Percentiles rank a stretch among this genome's conserved stretches.
phyloP scores from a whole-genome alignment of 2,329 filamentous ascomycete genomes.

The Claviceps lovelessii region DNA sequence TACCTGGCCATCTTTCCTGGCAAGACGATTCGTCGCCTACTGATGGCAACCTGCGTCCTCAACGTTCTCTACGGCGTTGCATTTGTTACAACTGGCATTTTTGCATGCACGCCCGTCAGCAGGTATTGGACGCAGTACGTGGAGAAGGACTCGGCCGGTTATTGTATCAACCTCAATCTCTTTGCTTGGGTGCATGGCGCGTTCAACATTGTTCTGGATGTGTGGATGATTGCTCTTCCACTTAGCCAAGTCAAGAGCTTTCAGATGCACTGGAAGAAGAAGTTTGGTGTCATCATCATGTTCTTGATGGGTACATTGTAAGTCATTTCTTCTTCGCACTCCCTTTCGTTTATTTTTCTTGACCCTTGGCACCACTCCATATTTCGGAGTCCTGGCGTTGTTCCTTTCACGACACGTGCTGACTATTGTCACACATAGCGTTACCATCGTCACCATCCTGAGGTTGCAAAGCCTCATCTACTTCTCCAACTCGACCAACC shows the following conservation, averaged over 20 bases:
- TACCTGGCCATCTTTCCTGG: slow-evolving; percentile 28
- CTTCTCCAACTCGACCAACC: slow-evolving; percentile 4
- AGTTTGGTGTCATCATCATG: slow-evolving; percentile 28
- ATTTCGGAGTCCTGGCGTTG: too few species aligned
- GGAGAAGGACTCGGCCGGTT: slow-evolving; percentile 7
- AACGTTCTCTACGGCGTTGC: slow-evolving; percentile 15
- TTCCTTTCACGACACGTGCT: not conserved
- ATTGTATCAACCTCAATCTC: slow-evolving; percentile 4
- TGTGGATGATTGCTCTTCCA: slow-evolving; percentile 34
- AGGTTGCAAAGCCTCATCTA: slow-evolving; percentile 4
- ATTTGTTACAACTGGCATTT: slow-evolving; percentile 20
- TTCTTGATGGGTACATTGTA: slow-evolving; percentile 29
- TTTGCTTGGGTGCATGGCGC: slow-evolving; percentile 23
- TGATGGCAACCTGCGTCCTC: slow-evolving; percentile 20
- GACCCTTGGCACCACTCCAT: too few species aligned
- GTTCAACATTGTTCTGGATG: slow-evolving; percentile 33
- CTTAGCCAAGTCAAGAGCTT: slow-evolving; percentile 24
- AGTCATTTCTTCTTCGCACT: slow-evolving; percentile 4
- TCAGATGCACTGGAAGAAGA: slow-evolving; percentile 28
- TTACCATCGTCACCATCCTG: slow-evolving; percentile 4
- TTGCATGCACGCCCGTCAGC: slow-evolving; percentile 25
- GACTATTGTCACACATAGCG: not conserved
- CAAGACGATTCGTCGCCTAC: slow-evolving; percentile 13
- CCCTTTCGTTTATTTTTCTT: too few species aligned
- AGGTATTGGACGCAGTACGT: slow-evolving; percentile 30